phyloP scores from a whole-genome alignment of 208 protist species.

The Trypanosoma congolense region DNA sequence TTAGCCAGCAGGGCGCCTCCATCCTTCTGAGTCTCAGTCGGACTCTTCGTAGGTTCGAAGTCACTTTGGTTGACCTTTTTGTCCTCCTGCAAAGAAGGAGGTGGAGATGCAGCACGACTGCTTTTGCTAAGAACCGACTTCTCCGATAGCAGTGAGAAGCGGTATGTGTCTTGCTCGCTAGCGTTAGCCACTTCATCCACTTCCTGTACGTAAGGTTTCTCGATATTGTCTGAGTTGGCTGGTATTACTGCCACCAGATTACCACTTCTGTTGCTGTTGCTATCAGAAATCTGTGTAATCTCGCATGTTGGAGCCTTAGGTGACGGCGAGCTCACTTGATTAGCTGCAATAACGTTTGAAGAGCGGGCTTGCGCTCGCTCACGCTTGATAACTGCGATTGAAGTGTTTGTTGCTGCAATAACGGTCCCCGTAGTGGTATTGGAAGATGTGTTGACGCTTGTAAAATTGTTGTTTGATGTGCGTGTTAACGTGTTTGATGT shows the following conservation, averaged over 20 bases:
- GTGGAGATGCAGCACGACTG: too few species aligned
- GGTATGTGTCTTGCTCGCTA: too few species aligned
- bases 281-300: neutral
- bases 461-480: neutral
- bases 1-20: neutral
- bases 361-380: neutral
- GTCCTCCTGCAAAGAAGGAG: too few species aligned
- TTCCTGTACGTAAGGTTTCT: too few species aligned
- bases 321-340: neutral
- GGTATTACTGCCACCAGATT: neutral
- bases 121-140: too few species aligned
- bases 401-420: neutral
- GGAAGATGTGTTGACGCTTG: neutral
- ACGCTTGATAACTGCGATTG: neutral
- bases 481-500: slow-evolving; percentile 40
- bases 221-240: neutral
- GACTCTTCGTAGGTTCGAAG: too few species aligned
- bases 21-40: too few species aligned
- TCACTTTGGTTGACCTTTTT: too few species aligned
- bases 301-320: neutral
- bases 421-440: slow-evolving; percentile 7
- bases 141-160: too few species aligned
- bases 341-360: neutral
- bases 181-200: too few species aligned
- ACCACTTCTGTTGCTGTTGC: neutral